Evolutionary conservation across 2,329 filamentous ascomycete genomes (phyloP), one percentile per base, ranked within the genome.

Genomic region (Colletotrichum godetiae): DNA sequence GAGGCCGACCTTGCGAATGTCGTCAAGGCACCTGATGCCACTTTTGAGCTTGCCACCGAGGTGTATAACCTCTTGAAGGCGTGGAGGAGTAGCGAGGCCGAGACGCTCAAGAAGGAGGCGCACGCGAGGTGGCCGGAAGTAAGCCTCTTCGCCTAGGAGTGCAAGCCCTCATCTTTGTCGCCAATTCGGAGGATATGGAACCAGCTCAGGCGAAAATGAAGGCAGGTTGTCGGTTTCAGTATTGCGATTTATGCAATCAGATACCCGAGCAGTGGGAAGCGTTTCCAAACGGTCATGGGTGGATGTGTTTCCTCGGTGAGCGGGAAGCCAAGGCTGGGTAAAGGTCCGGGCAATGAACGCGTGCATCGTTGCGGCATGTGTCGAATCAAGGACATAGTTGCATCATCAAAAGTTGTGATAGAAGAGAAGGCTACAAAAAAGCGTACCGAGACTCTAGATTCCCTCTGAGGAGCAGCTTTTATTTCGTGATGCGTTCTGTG

Each of bases 1-100:
- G 92, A 93, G 78, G 88, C 91, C 79, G 89, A 91, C 49, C 82
- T 95, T n/a, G 78, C 86, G n/a, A 85, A 85, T n/a, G 84, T 90
- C 11, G 81, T 94, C 13, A 86, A 89, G 31, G 78, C 89, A 7
- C 81, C 87, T 5, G 82, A 78, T 13, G 83, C 88, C 53, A 87
- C 87, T 7, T 82, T 91, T 31, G 85, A 88, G 55, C 88, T 92
- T 72, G 92, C 91, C 1, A 78, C 87, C 11, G 85, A 84, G 65
- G 82, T 82, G 0, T 76, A 88, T 49, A 81, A 83, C 37, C 80
- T 83, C 5, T 79, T 91, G 55, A 82, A 80, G 76, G 80, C 81
- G 62, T 90, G 88, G 88, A 85, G 85, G 65, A 89, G 88, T 77
- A 77, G 78, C 29, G 85, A 88, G 76, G 81, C 83, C 19, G 85